A percentile compares a stretch with the other conserved stretches of the same genome.
Evolutionary conservation across 352 stramenopile species (phyloP).

Genomic region (Pythium rishiriense): DNA sequence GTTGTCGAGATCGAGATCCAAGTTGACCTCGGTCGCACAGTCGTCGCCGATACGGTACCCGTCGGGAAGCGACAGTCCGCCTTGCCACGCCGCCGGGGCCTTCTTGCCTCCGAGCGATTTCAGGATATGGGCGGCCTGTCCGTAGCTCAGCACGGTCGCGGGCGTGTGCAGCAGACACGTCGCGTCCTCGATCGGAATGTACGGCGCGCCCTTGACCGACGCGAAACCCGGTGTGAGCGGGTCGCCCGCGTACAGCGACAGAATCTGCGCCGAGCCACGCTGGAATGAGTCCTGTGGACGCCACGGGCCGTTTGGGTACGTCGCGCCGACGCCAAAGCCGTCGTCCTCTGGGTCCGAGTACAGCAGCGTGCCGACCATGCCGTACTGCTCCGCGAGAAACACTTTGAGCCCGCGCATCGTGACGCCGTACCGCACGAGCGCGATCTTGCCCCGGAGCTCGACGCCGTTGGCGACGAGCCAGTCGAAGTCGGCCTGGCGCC

Average conservation of each 20-base stretch:
- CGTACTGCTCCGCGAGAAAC: conserved; percentile 74
- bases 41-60: conserved; percentile 77
- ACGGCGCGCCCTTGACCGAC: conserved; percentile 26
- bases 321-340: conserved; percentile 55
- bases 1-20: conserved; percentile 78
- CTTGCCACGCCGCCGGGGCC: conserved; percentile 56
- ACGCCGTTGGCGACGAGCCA: conserved; percentile 54
- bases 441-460: conserved; percentile 45
- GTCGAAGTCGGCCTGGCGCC: conserved; percentile 72
- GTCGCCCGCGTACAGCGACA: conserved; percentile 58
- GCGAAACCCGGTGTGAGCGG: conserved; percentile 40
- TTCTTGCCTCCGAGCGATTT: conserved; percentile 51
- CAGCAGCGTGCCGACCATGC: conserved; percentile 78
- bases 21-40: conserved; percentile 45
- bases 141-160: conserved; percentile 71
- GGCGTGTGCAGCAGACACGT: conserved; percentile 66
- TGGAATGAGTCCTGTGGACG: neutral
- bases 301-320: conserved; percentile 13
- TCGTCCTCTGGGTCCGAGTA: conserved; percentile 89
- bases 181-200: conserved; percentile 45
- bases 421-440: conserved; percentile 81
- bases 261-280: neutral
- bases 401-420: conserved; percentile 80
- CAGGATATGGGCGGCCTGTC: conserved; percentile 75
- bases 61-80: conserved; percentile 48